These are phyloP conservation scores for Pichia heedii DNA, from an alignment of 805 yeast genomes.

Conservation along the genomic window DNA sequence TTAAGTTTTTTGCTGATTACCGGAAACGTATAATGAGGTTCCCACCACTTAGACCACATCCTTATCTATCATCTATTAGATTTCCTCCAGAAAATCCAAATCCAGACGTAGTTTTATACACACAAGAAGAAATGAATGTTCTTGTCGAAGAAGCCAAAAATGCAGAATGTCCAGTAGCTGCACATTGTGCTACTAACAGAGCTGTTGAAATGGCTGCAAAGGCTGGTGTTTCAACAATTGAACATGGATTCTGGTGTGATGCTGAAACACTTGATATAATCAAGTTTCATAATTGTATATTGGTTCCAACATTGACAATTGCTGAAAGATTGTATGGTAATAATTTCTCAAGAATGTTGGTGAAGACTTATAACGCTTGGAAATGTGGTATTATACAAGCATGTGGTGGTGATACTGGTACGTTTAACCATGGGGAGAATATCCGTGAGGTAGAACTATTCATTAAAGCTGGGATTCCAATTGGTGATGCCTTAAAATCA, in stretches of 20 bases:
- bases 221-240: conserved; percentile 21
- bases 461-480: conserved; percentile 19
- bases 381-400: conserved; percentile 19
- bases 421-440: conserved; percentile 24
- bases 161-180: conserved; percentile 22
- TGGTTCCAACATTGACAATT: conserved; percentile 22
- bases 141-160: conserved; percentile 19
- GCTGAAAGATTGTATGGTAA: conserved; percentile 19
- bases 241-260: conserved; percentile 22
- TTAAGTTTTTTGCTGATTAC: conserved; percentile 23
- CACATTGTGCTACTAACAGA: conserved; percentile 22
- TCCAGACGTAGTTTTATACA: conserved; percentile 21
- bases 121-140: conserved; percentile 22
- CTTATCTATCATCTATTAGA: conserved; percentile 19
- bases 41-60: conserved; percentile 23
- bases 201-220: conserved; percentile 21
- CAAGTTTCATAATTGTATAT: conserved; percentile 16
- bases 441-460: conserved; percentile 23
- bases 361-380: conserved; percentile 17
- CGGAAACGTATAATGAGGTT: conserved; percentile 21
- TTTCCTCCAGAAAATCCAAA: conserved; percentile 22
- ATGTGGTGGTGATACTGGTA: conserved; percentile 25
- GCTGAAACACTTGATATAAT: conserved; percentile 13
- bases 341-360: conserved; percentile 13
- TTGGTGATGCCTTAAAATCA: conserved; percentile 14